Percentiles rank a stretch among this genome's conserved stretches.
Evolutionary conservation across 441 rosid genomes (phyloP).

Genomic region (Bruguiera hainesii): DNA sequence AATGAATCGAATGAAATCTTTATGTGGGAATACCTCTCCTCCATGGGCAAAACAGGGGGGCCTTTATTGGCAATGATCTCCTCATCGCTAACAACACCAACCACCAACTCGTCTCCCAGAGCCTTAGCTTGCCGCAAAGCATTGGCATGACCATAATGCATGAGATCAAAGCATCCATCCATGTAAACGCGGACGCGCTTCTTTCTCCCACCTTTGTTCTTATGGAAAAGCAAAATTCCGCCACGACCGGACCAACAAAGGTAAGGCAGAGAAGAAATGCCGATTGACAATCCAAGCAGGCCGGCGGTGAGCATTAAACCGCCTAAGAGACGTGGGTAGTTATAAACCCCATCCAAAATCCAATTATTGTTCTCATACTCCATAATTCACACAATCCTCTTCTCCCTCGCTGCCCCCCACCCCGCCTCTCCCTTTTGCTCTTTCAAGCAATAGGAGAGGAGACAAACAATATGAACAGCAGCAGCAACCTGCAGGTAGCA

Average conservation of each 20-base stretch:
- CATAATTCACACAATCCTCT: slow-evolving; percentile 22
- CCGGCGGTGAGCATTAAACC: slow-evolving; percentile 64
- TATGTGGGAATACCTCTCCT: slow-evolving; percentile 58
- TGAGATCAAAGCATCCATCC: slow-evolving; percentile 98
- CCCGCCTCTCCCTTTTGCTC: slow-evolving; percentile 11
- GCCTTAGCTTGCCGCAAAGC: slow-evolving; percentile 92
- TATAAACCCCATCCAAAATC: slow-evolving; percentile 64
- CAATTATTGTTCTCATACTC: slow-evolving; percentile 48
- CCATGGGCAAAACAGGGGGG: slow-evolving; percentile 85
- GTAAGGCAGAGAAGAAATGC: slow-evolving; percentile 37
- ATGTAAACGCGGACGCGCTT: slow-evolving; percentile 79
- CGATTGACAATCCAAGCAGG: slow-evolving; percentile 59
- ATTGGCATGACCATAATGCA: slow-evolving; percentile 98
- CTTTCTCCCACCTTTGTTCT: slow-evolving; percentile 45
- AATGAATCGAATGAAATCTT: not conserved
- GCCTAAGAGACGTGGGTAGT: slow-evolving; percentile 59
- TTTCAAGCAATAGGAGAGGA: slow-evolving; percentile 15
- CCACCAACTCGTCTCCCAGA: slow-evolving; percentile 86
- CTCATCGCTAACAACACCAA: slow-evolving; percentile 87
- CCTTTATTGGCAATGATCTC: slow-evolving; percentile 93
- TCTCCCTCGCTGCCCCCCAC: not conserved
- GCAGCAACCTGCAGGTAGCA: too few relatives aligned
- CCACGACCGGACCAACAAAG: slow-evolving; percentile 38
- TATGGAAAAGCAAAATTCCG: slow-evolving; percentile 26
- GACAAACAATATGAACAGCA: not conserved